Evolutionary conservation across 2,329 filamentous ascomycete genomes (phyloP).

Genomic region (Teratosphaeria zuluensis): DNA sequence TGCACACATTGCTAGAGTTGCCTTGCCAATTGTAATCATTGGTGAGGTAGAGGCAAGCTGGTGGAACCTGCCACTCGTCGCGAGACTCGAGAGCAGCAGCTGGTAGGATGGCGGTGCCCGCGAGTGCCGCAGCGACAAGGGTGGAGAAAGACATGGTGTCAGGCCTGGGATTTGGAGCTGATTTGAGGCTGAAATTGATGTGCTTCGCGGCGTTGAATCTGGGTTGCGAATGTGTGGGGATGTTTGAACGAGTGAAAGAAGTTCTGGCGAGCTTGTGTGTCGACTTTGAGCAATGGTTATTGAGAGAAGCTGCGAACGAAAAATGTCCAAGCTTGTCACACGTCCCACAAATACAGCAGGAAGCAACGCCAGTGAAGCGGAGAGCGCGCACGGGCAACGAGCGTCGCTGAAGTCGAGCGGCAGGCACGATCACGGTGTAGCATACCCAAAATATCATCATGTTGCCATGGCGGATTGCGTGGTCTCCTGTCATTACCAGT

Average conservation of each 20-base stretch:
- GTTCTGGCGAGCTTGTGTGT: background rate
- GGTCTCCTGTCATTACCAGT: no score
- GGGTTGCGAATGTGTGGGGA: background rate
- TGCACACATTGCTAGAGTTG: constrained; percentile 8
- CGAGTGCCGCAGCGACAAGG: background rate
- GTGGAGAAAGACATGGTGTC: background rate
- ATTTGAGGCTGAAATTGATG: background rate
- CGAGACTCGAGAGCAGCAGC: background rate
- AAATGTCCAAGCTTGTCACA: background rate
- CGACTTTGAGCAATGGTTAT: background rate
- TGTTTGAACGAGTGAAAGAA: background rate
- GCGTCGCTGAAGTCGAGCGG: background rate
- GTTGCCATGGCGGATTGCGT: no score
- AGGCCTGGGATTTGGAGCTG: background rate
- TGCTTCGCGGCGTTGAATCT: background rate
- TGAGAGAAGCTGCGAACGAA: background rate
- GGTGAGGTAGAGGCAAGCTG: constrained; percentile 10
- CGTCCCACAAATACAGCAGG: background rate
- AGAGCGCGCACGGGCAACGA: background rate
- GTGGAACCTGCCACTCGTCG: constrained; percentile 2
- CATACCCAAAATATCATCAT: no score
- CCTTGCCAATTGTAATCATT: constrained; percentile 8
- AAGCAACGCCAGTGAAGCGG: background rate
- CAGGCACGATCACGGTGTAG: background rate
- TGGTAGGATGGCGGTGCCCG: background rate